phyloP scores from a whole-genome alignment of 1,139 yeast genomes.

The Casaregolazyma lundiana region DNA sequence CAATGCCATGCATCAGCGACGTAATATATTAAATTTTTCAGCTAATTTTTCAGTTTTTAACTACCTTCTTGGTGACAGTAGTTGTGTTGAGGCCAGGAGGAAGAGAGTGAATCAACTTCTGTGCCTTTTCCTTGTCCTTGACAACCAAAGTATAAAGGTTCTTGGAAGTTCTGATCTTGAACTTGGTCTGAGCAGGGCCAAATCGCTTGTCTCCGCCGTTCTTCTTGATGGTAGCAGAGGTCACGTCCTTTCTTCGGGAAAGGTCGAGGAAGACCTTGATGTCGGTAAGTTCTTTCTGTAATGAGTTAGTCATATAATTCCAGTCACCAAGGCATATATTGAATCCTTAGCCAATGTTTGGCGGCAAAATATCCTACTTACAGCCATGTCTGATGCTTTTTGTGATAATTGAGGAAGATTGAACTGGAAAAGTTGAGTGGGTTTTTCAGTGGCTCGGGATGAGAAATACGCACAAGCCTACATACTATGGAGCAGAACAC shows the following conservation, averaged over 20 bases:
- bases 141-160: conserved; percentile 94
- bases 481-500: too few relatives aligned
- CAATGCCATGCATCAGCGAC: not conserved
- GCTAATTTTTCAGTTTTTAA: conserved; percentile 5
- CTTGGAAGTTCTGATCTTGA: conserved; percentile 97
- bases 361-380: too few relatives aligned
- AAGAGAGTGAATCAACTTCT: conserved; percentile 96
- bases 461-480: not conserved
- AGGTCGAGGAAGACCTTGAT: conserved; percentile 97
- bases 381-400: conserved; percentile 19
- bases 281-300: conserved; percentile 71
- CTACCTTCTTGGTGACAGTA: conserved; percentile 14
- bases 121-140: conserved; percentile 95
- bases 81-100: conserved; percentile 90
- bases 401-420: conserved; percentile 13
- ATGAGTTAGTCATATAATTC: conserved; percentile 6
- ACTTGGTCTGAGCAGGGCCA: conserved; percentile 94
- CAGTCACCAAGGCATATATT: conserved; percentile 1
- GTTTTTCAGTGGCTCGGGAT: conserved; percentile 3
- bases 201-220: conserved; percentile 72
- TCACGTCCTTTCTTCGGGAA: conserved; percentile 95
- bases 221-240: conserved; percentile 78
- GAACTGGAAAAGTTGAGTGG: conserved; percentile 8
- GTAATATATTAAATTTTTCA: conserved; percentile 2
- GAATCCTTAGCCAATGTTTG: too few relatives aligned